Base-by-base conservation (phyloP, 2,329 filamentous ascomycete genomes). In the Xylariaceae sp. region DNA sequence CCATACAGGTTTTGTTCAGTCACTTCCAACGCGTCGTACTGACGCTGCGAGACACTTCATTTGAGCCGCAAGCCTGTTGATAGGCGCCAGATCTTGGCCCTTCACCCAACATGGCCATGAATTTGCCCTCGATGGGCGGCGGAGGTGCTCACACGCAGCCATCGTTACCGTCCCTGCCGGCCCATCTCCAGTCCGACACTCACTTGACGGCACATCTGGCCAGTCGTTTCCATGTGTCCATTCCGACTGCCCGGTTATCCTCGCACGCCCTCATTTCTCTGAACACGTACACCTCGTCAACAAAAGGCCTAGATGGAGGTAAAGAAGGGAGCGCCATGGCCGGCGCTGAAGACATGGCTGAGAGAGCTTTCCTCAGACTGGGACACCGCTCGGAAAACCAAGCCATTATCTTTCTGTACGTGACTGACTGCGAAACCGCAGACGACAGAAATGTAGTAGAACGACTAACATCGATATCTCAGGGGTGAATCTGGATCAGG, bases 401-500 rank as follows among this genome's bases (percentile, higher is more conserved):
- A 75, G 90, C 93, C 1, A 79, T 96, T 50, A 82, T 97, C 2
- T 98, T 99, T 67, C 77, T 99, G 92, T 97, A 83, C 79, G 91
- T 84, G 14, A 19, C 40, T 23, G 5, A 21, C 3, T 32, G 32
- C 10, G 7, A 26, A 50, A 16, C n/a, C 4, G 37, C 32, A 26
- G 5, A 40, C n/a, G 32, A 32, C 20, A 2, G 14, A 46, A 50
- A 10, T 37, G 23, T 44, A 7, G 14, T 52, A 23, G 41, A 55
- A 26, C 61, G 56, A 64, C 55, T 61, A 42, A 61, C 47, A 53
- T 52, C 43, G 49, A 23, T 20, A 46, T 44, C 61, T 48, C 64
- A 97, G 93, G 64, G 95, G 95, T 74, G 95, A 99, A 82, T 96
- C 92, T 54, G 95, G 95, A 44, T 88, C 95, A 29, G 95, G 95